Conservation (phyloP, 1,284 basidiomycete genomes). For the Apiotrichum brassicae region DNA sequence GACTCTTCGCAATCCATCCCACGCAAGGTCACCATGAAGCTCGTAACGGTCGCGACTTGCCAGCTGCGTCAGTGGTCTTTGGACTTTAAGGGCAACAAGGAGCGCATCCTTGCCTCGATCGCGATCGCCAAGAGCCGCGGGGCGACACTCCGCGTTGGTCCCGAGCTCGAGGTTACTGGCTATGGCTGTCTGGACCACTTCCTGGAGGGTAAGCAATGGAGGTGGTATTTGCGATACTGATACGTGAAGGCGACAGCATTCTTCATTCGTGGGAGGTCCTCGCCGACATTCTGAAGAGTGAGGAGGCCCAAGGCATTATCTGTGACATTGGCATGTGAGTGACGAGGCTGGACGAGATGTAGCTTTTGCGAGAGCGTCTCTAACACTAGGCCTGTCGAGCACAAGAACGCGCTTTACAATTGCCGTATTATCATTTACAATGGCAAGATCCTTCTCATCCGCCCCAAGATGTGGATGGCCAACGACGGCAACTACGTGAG, state of each 20-base stretch:
- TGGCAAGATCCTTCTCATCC: constrained; percentile 79
- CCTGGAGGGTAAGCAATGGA: constrained; percentile 38
- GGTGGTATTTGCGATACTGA: no score
- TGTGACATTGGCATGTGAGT: constrained; percentile 91
- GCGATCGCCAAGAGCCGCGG: constrained; percentile 76
- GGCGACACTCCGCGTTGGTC: constrained; percentile 92
- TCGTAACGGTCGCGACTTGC: constrained; percentile 72
- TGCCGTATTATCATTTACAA: constrained; percentile 85
- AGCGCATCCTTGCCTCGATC: constrained; percentile 86
- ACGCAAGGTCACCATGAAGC: no score
- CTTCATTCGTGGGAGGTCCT: constrained; percentile 96
- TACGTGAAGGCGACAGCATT: constrained; percentile 69
- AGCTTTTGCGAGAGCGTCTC: background rate
- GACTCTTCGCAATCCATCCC: no score
- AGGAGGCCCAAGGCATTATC: constrained; percentile 68
- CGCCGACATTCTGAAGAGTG: constrained; percentile 72
- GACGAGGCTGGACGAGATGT: background rate
- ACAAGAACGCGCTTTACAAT: constrained; percentile 97
- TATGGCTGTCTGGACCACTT: constrained; percentile 93
- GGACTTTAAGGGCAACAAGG: constrained; percentile 88
- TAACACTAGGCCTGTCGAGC: constrained; percentile 72
- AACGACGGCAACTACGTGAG: constrained; percentile 89
- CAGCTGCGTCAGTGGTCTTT: constrained; percentile 95
- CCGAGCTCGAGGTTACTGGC: constrained; percentile 95
- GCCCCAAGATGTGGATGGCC: constrained; percentile 99